Evolutionary conservation across 441 rosid genomes (phyloP).

Genomic region (Arabidopsis hybrid): DNA sequence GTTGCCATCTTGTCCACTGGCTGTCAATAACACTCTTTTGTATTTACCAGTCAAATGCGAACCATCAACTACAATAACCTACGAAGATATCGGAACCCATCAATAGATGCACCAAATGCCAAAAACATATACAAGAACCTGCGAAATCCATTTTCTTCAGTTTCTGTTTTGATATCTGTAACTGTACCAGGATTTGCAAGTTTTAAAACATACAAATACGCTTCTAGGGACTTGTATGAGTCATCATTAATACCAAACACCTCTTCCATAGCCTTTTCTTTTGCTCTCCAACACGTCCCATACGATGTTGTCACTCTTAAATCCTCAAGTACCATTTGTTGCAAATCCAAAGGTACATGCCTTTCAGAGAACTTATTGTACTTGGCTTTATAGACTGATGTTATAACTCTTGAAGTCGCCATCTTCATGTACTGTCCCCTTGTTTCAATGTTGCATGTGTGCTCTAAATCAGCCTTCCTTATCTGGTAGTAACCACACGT

Average conservation of each 20-base stretch:
- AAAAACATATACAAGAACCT: background rate
- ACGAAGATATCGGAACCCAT: fast-evolving
- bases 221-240: too few species aligned
- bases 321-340: background rate
- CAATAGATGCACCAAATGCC: background rate
- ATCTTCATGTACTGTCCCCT: background rate
- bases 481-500: background rate
- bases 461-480: background rate
- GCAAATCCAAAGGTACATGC: background rate
- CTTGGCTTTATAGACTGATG: background rate
- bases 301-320: background rate
- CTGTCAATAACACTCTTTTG: background rate
- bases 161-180: background rate
- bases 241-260: background rate
- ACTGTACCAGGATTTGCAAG: background rate
- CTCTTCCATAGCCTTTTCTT: fast-evolving
- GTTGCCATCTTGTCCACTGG: background rate
- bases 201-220: background rate
- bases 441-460: background rate
- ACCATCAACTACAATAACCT: background rate
- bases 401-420: background rate
- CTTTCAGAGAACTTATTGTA: fast-evolving
- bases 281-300: background rate
- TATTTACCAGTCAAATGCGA: background rate
- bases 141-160: background rate